Evolutionary conservation across 2,329 filamentous ascomycete species (phyloP).

Genomic region (Stagonosporopsis chrysanthemi): DNA sequence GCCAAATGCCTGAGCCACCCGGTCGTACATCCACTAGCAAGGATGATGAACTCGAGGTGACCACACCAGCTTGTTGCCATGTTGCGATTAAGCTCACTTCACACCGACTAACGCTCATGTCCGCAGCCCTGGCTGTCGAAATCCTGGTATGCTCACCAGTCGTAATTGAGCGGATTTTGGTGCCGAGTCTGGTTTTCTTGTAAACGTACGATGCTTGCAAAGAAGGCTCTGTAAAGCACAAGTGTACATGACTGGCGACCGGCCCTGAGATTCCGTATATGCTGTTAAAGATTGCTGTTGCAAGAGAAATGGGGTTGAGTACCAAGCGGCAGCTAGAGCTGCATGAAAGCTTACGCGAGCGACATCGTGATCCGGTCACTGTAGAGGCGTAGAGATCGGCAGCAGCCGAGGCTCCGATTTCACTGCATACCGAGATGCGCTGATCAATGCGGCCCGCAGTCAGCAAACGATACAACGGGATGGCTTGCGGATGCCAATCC

Average conservation of each 20-base stretch:
- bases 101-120: slow-evolving; percentile 32
- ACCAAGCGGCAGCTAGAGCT: slow-evolving; percentile 31
- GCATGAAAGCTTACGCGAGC: slow-evolving; percentile 33
- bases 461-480: slow-evolving; percentile 25
- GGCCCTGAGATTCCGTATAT: slow-evolving; percentile 21
- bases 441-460: slow-evolving; percentile 30
- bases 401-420: slow-evolving; percentile 24
- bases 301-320: slow-evolving; percentile 34
- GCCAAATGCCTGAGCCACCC: slow-evolving; percentile 12
- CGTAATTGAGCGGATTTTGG: slow-evolving; percentile 17
- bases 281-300: slow-evolving; percentile 23
- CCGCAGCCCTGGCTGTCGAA: slow-evolving; percentile 31
- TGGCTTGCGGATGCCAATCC: slow-evolving; percentile 32
- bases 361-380: slow-evolving; percentile 35
- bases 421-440: slow-evolving; percentile 19
- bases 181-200: slow-evolving; percentile 2
- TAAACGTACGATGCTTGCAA: neutral
- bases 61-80: slow-evolving; percentile 3
- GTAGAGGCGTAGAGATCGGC: slow-evolving; percentile 32
- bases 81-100: slow-evolving; percentile 13
- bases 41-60: slow-evolving; percentile 4
- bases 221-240: neutral
- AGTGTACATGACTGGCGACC: slow-evolving; percentile 28
- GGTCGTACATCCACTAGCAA: slow-evolving; percentile 17
- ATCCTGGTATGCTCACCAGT: slow-evolving; percentile 7